Base-by-base conservation (phyloP, 2,329 filamentous ascomycete species). In the Sporothrix phasma region DNA sequence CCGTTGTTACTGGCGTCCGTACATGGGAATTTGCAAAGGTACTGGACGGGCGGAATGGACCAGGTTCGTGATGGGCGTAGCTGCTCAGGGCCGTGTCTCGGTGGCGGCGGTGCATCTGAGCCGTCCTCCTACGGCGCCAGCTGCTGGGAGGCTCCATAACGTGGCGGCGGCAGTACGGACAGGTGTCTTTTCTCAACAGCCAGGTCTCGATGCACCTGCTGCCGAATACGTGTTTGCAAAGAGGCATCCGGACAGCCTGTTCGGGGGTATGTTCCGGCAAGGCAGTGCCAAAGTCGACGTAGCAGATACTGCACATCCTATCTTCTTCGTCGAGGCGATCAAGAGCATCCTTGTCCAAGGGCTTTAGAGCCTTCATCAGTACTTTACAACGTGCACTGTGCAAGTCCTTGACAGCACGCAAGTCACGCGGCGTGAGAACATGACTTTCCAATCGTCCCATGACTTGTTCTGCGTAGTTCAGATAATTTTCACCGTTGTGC, bases 191-290 rank as follows among this genome's bases (percentile, higher is more conserved):
- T 53, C 86, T 82, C 61, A 83, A 77, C 47, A 88, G 80, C 85
- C 85, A 88, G 68, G 83, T 86, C 71, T 82, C 84, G 67, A 88
- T 84, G 71, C 85, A 88, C 68, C 81, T 78, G 64, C 86, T 79
- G 19, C 85, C 85, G 71, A 88, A 88, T 6, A 87, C 72, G 68
- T 88, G 85, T 68, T 82, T 84, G 76, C 85, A 88, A 68, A 79
- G 81, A 2, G 85, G 84, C 19, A 87, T 72, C 22, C 82, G 81
- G 17, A 87, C 71, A 0, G 85, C 82, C 2, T 73, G 75, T 70
- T 88, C 85, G 53, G 76, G 78, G 22, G 82, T 73, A 1, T 84
- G 84, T 67, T 87, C 85, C 0, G 84, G 83, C 31, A 80, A 66
- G 31, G n/a, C 17, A 1, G 47, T 24, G 6, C 66, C 64, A 31